These are phyloP conservation scores for Aspergillus sp. DNA, from an alignment of 2,329 filamentous ascomycete genomes.

Conservation along the genomic window DNA sequence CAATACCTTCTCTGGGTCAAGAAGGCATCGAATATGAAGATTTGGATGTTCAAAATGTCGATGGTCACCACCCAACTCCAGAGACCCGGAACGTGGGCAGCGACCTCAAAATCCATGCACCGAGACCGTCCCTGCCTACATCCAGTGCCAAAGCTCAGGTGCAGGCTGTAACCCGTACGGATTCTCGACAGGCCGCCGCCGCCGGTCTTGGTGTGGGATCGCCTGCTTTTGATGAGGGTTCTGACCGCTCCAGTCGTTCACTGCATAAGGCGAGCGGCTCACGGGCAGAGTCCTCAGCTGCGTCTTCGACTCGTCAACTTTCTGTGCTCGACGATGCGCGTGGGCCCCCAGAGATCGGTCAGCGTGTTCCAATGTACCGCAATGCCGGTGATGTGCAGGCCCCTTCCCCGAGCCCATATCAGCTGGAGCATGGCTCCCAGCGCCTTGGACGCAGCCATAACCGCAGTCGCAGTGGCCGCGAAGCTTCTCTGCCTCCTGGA, in stretches of 20 bases:
- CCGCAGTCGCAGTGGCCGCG: slow-evolving; percentile 68
- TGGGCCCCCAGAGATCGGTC: slow-evolving; percentile 87
- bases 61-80: slow-evolving; percentile 46
- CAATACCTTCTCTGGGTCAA: slow-evolving; percentile 78
- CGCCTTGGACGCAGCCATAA: slow-evolving; percentile 54
- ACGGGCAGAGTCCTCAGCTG: slow-evolving; percentile 42
- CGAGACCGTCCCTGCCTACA: slow-evolving; percentile 77
- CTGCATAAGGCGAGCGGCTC: slow-evolving; percentile 59
- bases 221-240: slow-evolving; percentile 44
- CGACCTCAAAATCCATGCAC: slow-evolving; percentile 82
- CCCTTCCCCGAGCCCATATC: slow-evolving; percentile 68
- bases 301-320: slow-evolving; percentile 49
- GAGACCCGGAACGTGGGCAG: slow-evolving; percentile 74
- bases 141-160: slow-evolving; percentile 80
- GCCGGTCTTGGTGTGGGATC: slow-evolving; percentile 65
- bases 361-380: slow-evolving; percentile 88
- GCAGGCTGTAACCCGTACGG: slow-evolving; percentile 78
- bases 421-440: slow-evolving; percentile 41
- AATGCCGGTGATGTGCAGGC: slow-evolving; percentile 94
- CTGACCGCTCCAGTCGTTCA: slow-evolving; percentile 50
- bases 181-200: slow-evolving; percentile 81
- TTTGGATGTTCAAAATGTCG: slow-evolving; percentile 43
- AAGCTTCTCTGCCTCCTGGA: slow-evolving; percentile 70
- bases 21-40: slow-evolving; percentile 86
- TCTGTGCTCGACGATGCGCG: slow-evolving; percentile 67